Conservation (phyloP, 2,329 filamentous ascomycete genomes). For the Lachnellula willkommii region DNA sequence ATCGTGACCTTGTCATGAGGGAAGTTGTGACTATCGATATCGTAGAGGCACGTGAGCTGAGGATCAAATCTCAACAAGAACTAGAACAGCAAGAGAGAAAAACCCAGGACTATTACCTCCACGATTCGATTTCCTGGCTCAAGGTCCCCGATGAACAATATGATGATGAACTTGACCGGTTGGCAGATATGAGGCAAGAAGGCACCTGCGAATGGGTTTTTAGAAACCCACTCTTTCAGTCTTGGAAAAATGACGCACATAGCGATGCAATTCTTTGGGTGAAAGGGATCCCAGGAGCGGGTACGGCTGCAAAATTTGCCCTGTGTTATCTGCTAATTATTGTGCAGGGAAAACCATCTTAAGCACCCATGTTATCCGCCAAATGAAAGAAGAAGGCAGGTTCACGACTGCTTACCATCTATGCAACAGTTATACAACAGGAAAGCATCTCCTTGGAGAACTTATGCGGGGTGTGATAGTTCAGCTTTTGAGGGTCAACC, state of each 20-base stretch:
- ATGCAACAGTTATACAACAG: constrained; percentile 9
- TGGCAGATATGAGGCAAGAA: neutral
- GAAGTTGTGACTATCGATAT: constrained; percentile 6
- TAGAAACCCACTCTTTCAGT: neutral
- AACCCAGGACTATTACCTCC: neutral
- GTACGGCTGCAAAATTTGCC: neutral
- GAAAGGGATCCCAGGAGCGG: constrained; percentile 16
- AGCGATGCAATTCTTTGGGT: constrained; percentile 11
- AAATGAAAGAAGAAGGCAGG: neutral
- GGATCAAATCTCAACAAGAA: constrained; percentile 1
- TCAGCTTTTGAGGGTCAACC: constrained; percentile 3
- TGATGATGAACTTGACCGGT: constrained; percentile 3
- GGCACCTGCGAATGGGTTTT: constrained; percentile 14
- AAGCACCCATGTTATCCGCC: constrained; percentile 5
- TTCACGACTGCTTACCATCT: constrained; percentile 7
- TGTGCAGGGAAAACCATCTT: constrained; percentile 11
- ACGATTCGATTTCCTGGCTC: constrained; percentile 13
- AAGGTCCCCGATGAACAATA: neutral
- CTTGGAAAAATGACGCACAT: constrained; percentile 8
- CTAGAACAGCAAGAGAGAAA: constrained; percentile 1
- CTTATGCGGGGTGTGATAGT: constrained; percentile 7
- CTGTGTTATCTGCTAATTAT: neutral
- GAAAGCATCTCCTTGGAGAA: constrained; percentile 5
- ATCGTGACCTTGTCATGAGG: constrained; percentile 7
- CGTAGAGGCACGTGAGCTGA: constrained; percentile 6